A percentile compares a stretch with the other conserved stretches of the same genome.
These are phyloP conservation scores for Chamaenerion angustifolium DNA, from an alignment of 345 rosid genomes.

Conservation along the genomic window DNA sequence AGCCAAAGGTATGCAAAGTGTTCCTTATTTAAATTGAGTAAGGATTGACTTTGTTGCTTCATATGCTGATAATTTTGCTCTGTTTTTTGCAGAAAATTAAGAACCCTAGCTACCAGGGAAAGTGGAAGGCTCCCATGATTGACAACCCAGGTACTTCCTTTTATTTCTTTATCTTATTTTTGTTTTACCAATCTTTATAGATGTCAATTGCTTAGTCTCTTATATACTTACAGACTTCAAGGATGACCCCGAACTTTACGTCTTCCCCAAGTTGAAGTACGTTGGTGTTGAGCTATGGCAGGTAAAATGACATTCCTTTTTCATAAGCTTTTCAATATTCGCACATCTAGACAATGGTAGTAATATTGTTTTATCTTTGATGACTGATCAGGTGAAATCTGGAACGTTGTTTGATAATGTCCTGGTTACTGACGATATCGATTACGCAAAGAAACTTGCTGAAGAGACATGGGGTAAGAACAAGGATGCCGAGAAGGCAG, in stretches of 20 bases:
- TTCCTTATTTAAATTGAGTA: neutral
- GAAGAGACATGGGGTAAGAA: conserved; percentile 37
- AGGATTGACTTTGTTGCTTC: neutral
- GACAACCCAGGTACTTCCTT: conserved; percentile 78
- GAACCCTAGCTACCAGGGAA: conserved; percentile 89
- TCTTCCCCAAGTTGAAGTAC: conserved; percentile 78
- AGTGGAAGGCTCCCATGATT: conserved; percentile 93
- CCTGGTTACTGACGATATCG: conserved; percentile 24
- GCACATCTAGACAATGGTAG: too few relatives aligned
- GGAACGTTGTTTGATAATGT: conserved; percentile 81
- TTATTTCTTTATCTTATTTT: neutral
- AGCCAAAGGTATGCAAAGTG: conserved; percentile 53
- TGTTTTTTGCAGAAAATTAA: conserved; percentile 58
- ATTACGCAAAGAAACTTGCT: conserved; percentile 29
- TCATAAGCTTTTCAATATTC: too few relatives aligned
- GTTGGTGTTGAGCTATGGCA: conserved; percentile 97
- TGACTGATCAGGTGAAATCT: conserved; percentile 61
- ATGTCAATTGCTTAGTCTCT: neutral
- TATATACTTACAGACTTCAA: conserved; percentile 46
- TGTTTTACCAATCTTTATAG: neutral
- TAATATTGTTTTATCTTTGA: neutral
- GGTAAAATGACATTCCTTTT: conserved; percentile 23
- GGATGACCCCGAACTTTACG: conserved; percentile 84
- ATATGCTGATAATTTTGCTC: conserved; percentile 2
- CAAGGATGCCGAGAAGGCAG: conserved; percentile 13